A percentile compares a stretch with the other conserved stretches of the same genome.
Evolutionary conservation across 176 grass and related monocot genomes (phyloP).

Genomic region (Paspalum vaginatum): DNA sequence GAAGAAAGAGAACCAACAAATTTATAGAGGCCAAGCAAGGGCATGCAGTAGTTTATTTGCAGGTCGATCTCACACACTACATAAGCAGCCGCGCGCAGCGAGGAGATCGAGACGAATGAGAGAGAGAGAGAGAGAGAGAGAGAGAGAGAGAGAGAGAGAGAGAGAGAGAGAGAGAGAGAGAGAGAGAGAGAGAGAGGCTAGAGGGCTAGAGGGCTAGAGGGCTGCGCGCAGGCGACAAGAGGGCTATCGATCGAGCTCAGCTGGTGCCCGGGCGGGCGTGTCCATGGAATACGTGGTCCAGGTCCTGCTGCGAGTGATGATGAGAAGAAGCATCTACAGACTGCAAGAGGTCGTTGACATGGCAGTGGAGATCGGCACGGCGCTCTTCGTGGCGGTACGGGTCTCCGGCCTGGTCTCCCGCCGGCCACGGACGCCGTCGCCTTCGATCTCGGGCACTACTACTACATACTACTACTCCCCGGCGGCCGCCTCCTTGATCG

Average conservation of each 20-base stretch:
- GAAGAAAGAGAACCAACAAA: background rate
- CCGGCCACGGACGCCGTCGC: background rate
- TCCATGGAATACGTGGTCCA: slow-evolving; percentile 42
- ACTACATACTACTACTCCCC: slow-evolving; percentile 49
- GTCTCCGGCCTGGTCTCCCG: slow-evolving; percentile 51
- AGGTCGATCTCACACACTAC: no score
- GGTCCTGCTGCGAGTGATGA: slow-evolving; percentile 54
- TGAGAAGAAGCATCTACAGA: slow-evolving; percentile 68
- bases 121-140: no score
- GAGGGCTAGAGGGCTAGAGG: no score
- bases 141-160: no score
- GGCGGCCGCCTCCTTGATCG: slow-evolving; percentile 44
- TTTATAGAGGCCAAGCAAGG: background rate
- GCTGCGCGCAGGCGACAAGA: no score
- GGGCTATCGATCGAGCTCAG: no score
- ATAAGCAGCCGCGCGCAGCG: no score
- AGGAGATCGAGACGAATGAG: no score
- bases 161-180: rapidly evolving
- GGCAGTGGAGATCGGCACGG: slow-evolving; percentile 42
- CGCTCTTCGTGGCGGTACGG: slow-evolving; percentile 38
- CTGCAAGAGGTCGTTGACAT: slow-evolving; percentile 49
- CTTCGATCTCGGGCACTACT: background rate
- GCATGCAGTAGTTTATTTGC: background rate
- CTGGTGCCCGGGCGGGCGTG: no score
- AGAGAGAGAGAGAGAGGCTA: background rate